Evolutionary conservation across 2,329 filamentous ascomycete species (phyloP), one percentile per base, ranked within the genome.

Genomic region (Aspergillus arachidicola): DNA sequence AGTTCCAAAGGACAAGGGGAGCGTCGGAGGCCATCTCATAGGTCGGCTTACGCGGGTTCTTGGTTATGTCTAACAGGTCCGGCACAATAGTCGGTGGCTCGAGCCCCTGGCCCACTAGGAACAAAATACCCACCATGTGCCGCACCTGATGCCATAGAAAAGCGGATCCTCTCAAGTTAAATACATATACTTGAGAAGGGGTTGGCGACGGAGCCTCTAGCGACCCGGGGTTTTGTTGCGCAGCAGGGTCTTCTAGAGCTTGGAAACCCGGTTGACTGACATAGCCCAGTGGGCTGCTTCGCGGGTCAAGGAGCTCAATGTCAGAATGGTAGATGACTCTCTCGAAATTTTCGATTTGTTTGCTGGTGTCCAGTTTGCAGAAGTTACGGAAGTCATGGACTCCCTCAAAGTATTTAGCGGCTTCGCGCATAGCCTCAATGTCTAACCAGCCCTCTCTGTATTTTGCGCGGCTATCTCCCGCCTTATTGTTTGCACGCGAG

Each of bases 141-240:
- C 95, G 89, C 69, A 99, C 96, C 80, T 99, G 95, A 80, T 99
- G 95, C 95, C 95, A 99, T 54, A 99, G 81, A 78, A 99, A 99
- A 1, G 94, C 95, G 9, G 91, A 93, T 23, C 95, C 95, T 69
- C 94, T 88, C 46, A 99, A 88, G 62, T 90, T 89, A 78, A 99
- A 96, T 65, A 90, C 89, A 80, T 96, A 98, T 16, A 97, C 86
- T 73, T 92, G 91, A 4, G 83, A 80, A 6, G 72, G 73, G 6
- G 66, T 64, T 7, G 88, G 74, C n/a, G 60, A 58, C 23, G 65
- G 30, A 21, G 59, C 54, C 23, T 68, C 64, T 58, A 67, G 54
- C 12, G 68, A 63, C 32, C 60, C 32, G 56, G 61, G 57, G 46
- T 66, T 65, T 51, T 64, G 66, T 23, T 70, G 65, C 41, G 41